A percentile compares a stretch with the other conserved stretches of the same genome.
Conservation (phyloP, 108 stramenopile species). For the Craspedostauros australis region DNA sequence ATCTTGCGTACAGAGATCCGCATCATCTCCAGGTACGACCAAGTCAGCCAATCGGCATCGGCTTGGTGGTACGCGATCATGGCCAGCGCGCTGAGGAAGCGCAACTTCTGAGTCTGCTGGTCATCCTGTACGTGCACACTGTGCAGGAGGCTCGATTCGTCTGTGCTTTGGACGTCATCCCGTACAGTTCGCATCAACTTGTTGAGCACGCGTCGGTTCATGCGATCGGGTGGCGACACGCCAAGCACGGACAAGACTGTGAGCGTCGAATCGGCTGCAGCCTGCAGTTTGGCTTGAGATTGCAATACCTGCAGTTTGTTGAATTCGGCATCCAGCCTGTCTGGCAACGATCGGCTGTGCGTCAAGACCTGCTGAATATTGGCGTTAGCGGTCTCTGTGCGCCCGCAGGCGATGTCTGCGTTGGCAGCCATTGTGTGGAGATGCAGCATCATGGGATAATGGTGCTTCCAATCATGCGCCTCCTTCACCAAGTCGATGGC, state of each 20-base stretch:
- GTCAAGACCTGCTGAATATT: not conserved
- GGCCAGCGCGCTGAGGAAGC: conserved; percentile 4
- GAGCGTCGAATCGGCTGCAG: conserved; percentile 4
- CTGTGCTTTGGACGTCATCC: conserved; percentile 2
- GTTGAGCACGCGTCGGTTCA: not conserved
- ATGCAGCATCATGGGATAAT: conserved; percentile 10
- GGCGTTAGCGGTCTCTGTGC: not conserved
- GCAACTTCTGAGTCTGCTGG: not conserved
- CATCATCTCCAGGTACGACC: not conserved
- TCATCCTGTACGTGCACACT: conserved; percentile 1
- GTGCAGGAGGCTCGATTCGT: not conserved
- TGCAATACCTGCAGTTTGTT: conserved; percentile 1
- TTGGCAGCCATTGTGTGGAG: conserved; percentile 6
- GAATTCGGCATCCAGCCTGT: conserved; percentile 3
- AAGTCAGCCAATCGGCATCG: conserved; percentile 1
- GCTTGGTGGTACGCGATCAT: not conserved
- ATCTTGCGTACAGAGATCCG: conserved; percentile 1
- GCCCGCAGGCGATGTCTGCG: conserved; percentile 1
- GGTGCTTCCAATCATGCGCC: conserved; percentile 9
- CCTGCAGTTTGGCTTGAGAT: not conserved
- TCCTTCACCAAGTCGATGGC: conserved; percentile 9
- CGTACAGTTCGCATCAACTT: too few relatives aligned
- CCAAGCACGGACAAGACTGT: conserved; percentile 2
- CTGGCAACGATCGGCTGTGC: not conserved
- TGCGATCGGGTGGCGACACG: not conserved